phyloP scores from a whole-genome alignment of 306 rosid genomes.

The Malus sylvestris region DNA sequence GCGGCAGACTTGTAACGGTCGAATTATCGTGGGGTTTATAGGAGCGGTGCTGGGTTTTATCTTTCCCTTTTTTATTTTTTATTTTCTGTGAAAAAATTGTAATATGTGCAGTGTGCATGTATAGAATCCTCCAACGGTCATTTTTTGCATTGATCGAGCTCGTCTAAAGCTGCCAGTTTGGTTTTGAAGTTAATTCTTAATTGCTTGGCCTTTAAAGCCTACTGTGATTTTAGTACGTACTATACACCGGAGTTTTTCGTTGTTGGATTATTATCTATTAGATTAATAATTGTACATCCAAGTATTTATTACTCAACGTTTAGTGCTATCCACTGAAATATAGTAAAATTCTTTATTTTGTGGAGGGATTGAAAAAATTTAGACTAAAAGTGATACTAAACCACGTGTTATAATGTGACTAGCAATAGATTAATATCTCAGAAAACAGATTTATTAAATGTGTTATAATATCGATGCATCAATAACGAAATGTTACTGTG shows the following conservation, averaged over 20 bases:
- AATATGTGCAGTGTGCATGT: background rate
- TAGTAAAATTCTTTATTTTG: too few species aligned
- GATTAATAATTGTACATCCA: too few species aligned
- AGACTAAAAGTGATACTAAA: too few species aligned
- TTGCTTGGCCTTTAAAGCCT: background rate
- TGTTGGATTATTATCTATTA: too few species aligned
- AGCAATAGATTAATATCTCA: too few species aligned
- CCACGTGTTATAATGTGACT: too few species aligned
- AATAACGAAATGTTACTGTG: background rate
- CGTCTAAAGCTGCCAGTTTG: constrained; percentile 3
- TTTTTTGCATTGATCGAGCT: constrained; percentile 8
- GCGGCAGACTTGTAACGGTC: constrained; percentile 43
- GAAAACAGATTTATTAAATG: too few species aligned
- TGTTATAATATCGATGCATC: too few species aligned
- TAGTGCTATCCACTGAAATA: too few species aligned
- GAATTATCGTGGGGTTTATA: constrained; percentile 32
- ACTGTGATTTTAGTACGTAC: background rate
- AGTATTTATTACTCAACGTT: too few species aligned
- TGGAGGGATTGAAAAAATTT: background rate
- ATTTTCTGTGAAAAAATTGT: background rate
- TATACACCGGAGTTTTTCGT: too few species aligned
- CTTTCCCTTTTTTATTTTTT: background rate
- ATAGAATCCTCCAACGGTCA: constrained; percentile 30
- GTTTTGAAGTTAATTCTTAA: background rate
- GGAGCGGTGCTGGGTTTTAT: background rate